phyloP scores from a whole-genome alignment of 2,329 filamentous ascomycete species.

The Iodosphaeria phyllophila region DNA sequence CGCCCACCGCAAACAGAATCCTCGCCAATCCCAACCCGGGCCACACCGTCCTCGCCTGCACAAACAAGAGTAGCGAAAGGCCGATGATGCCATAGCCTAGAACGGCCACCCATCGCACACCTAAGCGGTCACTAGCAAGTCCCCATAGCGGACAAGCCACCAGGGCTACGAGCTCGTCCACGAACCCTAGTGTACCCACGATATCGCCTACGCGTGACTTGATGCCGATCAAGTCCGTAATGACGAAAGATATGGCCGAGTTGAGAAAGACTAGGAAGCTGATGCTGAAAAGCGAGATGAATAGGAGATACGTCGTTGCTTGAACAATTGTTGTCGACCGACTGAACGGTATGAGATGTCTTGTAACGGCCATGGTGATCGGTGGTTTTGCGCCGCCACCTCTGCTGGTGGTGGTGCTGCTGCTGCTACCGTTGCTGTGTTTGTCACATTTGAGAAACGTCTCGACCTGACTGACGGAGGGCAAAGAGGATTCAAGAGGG shows the following conservation, averaged over 20 bases:
- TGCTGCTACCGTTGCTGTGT: too few species aligned
- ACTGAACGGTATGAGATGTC: conserved; percentile 38
- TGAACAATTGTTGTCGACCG: conserved; percentile 39
- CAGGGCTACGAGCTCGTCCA: conserved; percentile 65
- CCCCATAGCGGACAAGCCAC: conserved; percentile 70
- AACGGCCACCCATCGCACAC: conserved; percentile 54
- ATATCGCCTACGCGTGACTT: conserved; percentile 58
- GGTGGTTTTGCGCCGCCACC: too few species aligned
- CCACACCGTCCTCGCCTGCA: conserved; percentile 75
- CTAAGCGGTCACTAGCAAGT: conserved; percentile 55
- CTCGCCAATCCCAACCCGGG: conserved; percentile 73
- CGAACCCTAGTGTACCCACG: conserved; percentile 71
- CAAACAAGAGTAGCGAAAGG: conserved; percentile 57
- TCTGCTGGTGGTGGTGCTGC: too few species aligned
- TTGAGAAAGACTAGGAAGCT: conserved; percentile 83
- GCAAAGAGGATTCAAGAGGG: too few species aligned
- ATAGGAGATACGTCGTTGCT: conserved; percentile 59
- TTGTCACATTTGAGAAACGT: too few species aligned
- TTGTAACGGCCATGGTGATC: too few species aligned
- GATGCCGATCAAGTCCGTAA: conserved; percentile 64
- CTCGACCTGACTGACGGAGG: too few species aligned
- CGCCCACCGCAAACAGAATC: conserved; percentile 76
- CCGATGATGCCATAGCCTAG: conserved; percentile 71
- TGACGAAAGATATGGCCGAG: conserved; percentile 66
- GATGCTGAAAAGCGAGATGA: conserved; percentile 72